Evolutionary conservation across 441 rosid species (phyloP).

Genomic region (Melastoma candidum): DNA sequence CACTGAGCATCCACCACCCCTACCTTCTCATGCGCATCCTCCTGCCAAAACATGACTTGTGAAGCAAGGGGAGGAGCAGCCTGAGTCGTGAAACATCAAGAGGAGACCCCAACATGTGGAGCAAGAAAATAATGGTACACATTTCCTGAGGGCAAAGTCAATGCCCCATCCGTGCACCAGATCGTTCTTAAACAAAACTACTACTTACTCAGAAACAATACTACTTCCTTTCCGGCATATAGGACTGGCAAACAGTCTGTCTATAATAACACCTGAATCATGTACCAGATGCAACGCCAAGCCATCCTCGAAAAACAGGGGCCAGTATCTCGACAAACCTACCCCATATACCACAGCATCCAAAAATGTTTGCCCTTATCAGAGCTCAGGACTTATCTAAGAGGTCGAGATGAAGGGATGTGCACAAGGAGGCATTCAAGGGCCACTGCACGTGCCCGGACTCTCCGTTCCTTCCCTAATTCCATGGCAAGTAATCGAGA

Average conservation of each 20-base stretch:
- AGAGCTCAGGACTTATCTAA: not conserved
- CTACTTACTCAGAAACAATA: no score
- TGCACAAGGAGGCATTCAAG: constrained; percentile 94
- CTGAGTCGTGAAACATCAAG: no score
- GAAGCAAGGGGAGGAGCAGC: no score
- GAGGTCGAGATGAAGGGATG: constrained; percentile 16
- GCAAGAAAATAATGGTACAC: no score
- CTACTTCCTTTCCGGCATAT: no score
- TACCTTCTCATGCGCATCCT: constrained; percentile 97
- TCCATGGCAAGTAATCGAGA: constrained; percentile 12
- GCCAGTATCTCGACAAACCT: constrained; percentile 99
- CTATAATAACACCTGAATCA: constrained; percentile 63
- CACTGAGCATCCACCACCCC: constrained; percentile 98
- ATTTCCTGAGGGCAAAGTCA: constrained; percentile 76
- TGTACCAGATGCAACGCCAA: constrained; percentile 98
- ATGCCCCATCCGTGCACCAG: constrained; percentile 99
- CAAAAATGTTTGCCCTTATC: constrained; percentile 2
- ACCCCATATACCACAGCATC: constrained; percentile 9
- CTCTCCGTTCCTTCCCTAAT: constrained; percentile 61
- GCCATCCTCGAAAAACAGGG: constrained; percentile 91
- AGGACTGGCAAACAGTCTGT: no score
- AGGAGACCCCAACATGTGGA: no score
- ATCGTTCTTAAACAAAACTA: constrained; percentile 52
- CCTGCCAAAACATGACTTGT: constrained; percentile 2
- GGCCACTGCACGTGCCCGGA: constrained; percentile 80